A percentile compares a stretch with the other conserved stretches of the same genome.
Evolutionary conservation across 805 yeast genomes (phyloP).

Genomic region (Yamadazyma ubonensis): DNA sequence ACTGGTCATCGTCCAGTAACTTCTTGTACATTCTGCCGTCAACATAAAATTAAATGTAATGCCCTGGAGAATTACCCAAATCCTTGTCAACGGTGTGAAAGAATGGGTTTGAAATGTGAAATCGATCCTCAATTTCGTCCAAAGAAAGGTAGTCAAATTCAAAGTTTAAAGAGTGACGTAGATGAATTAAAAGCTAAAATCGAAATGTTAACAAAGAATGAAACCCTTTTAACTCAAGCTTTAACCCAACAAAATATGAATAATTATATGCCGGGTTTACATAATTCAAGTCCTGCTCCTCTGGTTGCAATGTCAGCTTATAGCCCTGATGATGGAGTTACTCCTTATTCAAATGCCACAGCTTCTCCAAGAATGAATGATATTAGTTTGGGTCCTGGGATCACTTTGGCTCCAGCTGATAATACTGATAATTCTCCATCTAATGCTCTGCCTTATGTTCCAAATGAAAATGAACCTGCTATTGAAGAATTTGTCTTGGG

Average conservation of each 20-base stretch:
- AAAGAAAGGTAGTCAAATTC: constrained; percentile 87
- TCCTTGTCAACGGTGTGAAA: constrained; percentile 80
- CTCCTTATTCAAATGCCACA: constrained; percentile 8
- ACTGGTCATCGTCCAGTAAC: constrained; percentile 79
- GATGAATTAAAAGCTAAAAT: constrained; percentile 75
- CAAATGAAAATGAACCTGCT: constrained; percentile 10
- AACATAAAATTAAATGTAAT: constrained; percentile 90
- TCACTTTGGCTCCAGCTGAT: constrained; percentile 14
- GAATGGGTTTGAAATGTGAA: constrained; percentile 78
- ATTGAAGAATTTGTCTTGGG: constrained; percentile 73
- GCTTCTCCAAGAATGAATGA: constrained; percentile 9
- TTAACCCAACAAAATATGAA: constrained; percentile 42
- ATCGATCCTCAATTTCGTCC: constrained; percentile 92
- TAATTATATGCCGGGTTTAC: constrained; percentile 1
- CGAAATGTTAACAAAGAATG: constrained; percentile 62
- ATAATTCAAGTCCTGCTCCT: constrained; percentile 5
- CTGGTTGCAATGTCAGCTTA: neutral
- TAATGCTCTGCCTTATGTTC: constrained; percentile 3
- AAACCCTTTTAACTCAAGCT: constrained; percentile 64
- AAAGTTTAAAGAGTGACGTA: constrained; percentile 77
- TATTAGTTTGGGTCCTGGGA: constrained; percentile 1
- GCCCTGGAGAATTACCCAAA: constrained; percentile 80
- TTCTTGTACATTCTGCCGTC: constrained; percentile 91
- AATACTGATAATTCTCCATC: constrained; percentile 32
- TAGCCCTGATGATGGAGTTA: constrained; percentile 9